Percentiles rank a stretch among this genome's conserved stretches.
Evolutionary conservation across 345 rosid genomes (phyloP).

Genomic region (Limnanthes douglasii): DNA sequence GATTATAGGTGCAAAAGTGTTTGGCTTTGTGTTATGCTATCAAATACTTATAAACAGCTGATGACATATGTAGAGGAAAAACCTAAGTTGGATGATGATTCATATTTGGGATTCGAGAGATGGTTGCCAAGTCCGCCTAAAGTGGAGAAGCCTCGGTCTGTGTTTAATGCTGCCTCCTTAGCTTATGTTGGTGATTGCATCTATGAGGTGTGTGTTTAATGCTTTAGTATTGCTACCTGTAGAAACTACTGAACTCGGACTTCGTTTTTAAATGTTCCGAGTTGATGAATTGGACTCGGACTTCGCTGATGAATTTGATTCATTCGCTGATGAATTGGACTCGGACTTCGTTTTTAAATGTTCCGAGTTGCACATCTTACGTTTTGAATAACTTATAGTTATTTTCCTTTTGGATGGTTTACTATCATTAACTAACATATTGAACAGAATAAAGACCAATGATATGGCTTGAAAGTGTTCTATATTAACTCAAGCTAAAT

Average conservation of each 20-base stretch:
- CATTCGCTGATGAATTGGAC: no score
- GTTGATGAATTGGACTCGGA: no score
- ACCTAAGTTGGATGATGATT: slow-evolving; percentile 1
- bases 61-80: neutral
- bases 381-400: no score
- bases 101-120: slow-evolving; percentile 12
- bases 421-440: no score
- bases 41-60: slow-evolving; percentile 2
- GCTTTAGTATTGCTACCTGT: no score
- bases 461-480: no score
- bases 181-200: slow-evolving; percentile 50
- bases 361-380: neutral
- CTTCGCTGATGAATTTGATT: neutral
- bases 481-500: no score
- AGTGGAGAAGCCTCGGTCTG: slow-evolving; percentile 19
- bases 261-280: neutral
- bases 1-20: neutral
- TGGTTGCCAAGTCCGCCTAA: slow-evolving; percentile 24
- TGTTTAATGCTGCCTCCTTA: slow-evolving; percentile 19
- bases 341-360: no score
- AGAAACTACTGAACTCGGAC: neutral
- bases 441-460: no score
- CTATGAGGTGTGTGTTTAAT: slow-evolving; percentile 38
- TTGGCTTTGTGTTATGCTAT: neutral
- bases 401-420: no score